These are phyloP conservation scores for Ceratocystis albifundus DNA, from an alignment of 2,329 filamentous ascomycete genomes.

Conservation along the genomic window DNA sequence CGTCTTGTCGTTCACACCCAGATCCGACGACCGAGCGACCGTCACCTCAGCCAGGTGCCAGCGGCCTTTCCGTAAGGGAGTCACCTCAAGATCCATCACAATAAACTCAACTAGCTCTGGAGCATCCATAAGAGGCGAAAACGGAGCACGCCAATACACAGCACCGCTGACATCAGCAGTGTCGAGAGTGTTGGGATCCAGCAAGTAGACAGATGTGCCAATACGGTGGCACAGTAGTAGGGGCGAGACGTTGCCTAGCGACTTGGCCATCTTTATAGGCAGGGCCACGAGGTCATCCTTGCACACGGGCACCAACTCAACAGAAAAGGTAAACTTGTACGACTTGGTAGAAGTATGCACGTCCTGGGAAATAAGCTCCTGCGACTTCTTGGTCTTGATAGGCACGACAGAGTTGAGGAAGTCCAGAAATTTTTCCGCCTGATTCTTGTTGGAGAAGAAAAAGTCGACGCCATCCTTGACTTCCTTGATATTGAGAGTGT, in stretches of 20 bases:
- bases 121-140: conserved; percentile 70
- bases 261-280: conserved; percentile 77
- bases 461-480: conserved; percentile 93
- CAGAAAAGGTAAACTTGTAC: conserved; percentile 89
- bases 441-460: conserved; percentile 79
- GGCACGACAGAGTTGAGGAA: conserved; percentile 76
- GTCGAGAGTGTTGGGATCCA: conserved; percentile 85
- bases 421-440: conserved; percentile 85
- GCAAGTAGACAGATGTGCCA: conserved; percentile 76
- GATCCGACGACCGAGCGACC: conserved; percentile 73
- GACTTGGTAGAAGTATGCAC: conserved; percentile 80
- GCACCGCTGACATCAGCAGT: conserved; percentile 72
- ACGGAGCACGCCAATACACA: conserved; percentile 85
- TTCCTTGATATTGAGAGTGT: conserved; percentile 97
- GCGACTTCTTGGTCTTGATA: conserved; percentile 59
- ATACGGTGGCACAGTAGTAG: conserved; percentile 77
- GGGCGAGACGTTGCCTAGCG: conserved; percentile 77
- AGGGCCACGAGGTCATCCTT: conserved; percentile 95
- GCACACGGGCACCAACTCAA: conserved; percentile 85
- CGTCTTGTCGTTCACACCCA: conserved; percentile 73
- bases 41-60: conserved; percentile 80
- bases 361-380: conserved; percentile 88
- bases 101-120: conserved; percentile 84
- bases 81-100: conserved; percentile 82
- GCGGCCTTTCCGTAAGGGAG: conserved; percentile 63